Conservation (phyloP, 352 stramenopile species). For the Globisporangium alternatum region DNA sequence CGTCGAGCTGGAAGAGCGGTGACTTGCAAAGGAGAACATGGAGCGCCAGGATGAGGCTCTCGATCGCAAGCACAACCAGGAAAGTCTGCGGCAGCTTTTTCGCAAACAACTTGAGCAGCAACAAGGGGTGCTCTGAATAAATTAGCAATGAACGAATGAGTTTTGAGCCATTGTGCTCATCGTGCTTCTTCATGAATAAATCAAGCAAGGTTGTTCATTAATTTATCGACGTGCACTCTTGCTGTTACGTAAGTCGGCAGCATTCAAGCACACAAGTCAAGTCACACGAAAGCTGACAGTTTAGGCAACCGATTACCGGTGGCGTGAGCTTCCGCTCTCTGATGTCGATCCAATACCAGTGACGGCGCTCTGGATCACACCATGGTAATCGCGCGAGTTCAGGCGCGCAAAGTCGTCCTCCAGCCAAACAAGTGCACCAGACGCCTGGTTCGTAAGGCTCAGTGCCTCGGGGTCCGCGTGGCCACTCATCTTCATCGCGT, state of each 20-base stretch:
- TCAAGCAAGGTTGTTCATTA: too few species aligned
- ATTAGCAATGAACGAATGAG: too few species aligned
- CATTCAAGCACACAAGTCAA: too few species aligned
- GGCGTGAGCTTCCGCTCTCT: not conserved
- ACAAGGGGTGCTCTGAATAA: not conserved
- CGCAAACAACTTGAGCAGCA: not conserved
- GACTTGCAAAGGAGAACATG: not conserved
- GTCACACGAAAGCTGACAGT: not conserved
- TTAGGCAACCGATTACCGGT: not conserved
- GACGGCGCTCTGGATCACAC: conserved; percentile 19
- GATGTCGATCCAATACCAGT: not conserved
- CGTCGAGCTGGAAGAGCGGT: not conserved
- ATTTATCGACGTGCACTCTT: not conserved
- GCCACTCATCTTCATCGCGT: not conserved
- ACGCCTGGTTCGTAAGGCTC: conserved; percentile 2
- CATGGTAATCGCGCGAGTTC: conserved; percentile 32
- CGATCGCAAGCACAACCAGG: not conserved
- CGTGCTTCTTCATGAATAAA: too few species aligned
- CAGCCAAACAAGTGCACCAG: conserved; percentile 18
- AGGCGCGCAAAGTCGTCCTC: conserved; percentile 24
- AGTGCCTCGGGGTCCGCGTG: not conserved
- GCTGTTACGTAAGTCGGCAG: too few species aligned
- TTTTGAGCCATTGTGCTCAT: too few species aligned
- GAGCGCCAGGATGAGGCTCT: not conserved
- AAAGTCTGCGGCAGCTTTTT: not conserved